Conservation (phyloP, 73 alveolate genomes). For the Durusdinium trenchii region DNA sequence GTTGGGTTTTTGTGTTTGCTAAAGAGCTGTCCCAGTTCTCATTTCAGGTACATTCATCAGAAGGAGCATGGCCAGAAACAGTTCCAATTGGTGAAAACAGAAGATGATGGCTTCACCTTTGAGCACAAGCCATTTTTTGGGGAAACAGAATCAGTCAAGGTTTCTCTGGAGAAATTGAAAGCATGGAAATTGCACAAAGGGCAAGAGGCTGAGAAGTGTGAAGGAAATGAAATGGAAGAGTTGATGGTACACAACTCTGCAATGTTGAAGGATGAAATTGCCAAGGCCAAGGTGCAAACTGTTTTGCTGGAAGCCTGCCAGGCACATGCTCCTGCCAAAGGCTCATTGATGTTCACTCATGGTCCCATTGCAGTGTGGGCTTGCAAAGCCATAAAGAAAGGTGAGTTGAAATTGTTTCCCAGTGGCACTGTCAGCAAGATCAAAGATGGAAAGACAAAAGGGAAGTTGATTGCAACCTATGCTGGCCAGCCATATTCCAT, state of each 20-base stretch:
- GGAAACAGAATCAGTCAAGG: not conserved
- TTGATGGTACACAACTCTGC: not conserved
- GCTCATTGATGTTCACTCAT: not conserved
- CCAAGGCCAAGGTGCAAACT: not conserved
- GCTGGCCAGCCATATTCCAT: not conserved
- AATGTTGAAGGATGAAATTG: not conserved
- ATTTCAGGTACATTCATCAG: not conserved
- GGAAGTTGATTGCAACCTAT: not conserved
- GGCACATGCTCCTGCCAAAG: not conserved
- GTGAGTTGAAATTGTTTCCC: not conserved
- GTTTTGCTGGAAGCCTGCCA: not conserved
- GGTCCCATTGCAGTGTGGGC: not conserved
- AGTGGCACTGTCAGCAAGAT: not conserved
- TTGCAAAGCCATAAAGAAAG: not conserved
- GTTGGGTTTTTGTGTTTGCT: not conserved
- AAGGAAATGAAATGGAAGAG: too few relatives aligned
- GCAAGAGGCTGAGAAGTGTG: not conserved
- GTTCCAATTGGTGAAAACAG: not conserved
- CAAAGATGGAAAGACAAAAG: not conserved
- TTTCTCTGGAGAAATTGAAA: not conserved
- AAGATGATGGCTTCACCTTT: not conserved
- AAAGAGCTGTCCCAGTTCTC: not conserved
- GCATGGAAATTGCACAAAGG: not conserved
- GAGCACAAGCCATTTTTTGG: not conserved
- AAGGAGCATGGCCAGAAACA: slow-evolving; percentile 6